Conservation (phyloP, 1,139 yeast genomes). For the Saccharomyces hybrid region DNA sequence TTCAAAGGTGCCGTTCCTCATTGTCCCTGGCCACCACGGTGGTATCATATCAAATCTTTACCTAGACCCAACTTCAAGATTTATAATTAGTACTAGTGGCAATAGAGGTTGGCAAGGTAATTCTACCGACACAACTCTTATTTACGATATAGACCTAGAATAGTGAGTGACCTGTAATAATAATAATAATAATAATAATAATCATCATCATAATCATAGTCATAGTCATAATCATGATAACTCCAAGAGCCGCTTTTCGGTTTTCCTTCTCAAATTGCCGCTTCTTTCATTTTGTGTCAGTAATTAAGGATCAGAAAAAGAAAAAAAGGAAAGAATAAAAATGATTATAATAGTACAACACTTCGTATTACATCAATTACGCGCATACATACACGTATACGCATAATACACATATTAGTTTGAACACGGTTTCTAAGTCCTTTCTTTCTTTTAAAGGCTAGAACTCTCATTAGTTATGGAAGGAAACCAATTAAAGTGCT, state of each 20-base stretch:
- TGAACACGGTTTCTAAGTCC: not conserved
- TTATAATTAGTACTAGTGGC: slow-evolving; percentile 87
- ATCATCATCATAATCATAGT: no score
- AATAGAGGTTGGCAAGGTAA: slow-evolving; percentile 91
- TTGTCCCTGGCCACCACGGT: slow-evolving; percentile 60
- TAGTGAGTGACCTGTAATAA: slow-evolving; percentile 6
- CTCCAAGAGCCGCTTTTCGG: not conserved
- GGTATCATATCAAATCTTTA: slow-evolving; percentile 59
- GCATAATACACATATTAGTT: not conserved
- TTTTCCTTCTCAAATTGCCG: no score
- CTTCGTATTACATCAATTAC: not conserved
- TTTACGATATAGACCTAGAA: slow-evolving; percentile 57
- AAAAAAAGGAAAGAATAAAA: not conserved
- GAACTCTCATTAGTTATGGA: not conserved
- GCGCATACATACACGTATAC: not conserved
- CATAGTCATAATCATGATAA: not conserved
- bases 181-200: not conserved
- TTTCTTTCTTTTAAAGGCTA: not conserved
- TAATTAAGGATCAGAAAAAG: not conserved
- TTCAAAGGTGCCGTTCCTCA: slow-evolving; percentile 40
- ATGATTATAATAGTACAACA: not conserved
- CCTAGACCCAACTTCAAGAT: slow-evolving; percentile 81
- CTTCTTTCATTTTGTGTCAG: not conserved
- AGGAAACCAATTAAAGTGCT: not conserved
- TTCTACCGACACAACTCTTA: slow-evolving; percentile 69